Evolutionary conservation across 2,329 filamentous ascomycete species (phyloP), one percentile per base, ranked within the genome.

Genomic region (Ascochyta koolunga): DNA sequence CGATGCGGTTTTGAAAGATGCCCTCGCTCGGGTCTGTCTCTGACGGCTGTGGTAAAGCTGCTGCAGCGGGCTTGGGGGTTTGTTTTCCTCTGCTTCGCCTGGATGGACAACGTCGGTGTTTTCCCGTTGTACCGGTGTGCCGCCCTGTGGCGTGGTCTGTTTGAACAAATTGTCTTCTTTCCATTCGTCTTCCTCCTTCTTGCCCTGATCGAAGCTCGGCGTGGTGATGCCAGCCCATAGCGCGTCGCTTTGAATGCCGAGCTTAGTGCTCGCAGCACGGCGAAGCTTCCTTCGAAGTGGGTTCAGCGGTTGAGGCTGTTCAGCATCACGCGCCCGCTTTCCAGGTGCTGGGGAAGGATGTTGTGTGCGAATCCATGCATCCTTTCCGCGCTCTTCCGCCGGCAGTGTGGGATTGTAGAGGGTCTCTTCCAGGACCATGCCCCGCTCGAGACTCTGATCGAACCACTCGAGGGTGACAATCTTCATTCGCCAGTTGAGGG

Each of bases 171-270:
- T 59, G 19, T 61, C 63, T 10, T 76, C 71, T 9, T 64, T 71
- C 72, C 73, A 76, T 19, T 73, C 71, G 43, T 75, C 70, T 25
- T 61, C 61, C 9, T 66, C 61, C 13, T 65, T 55, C 29, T 54
- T 59, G 36, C 58, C 64, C 38, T 47, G 62, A 16, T 70, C 64
- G 40, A 68, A 62, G 48, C 67, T 65, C 7, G 59, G 68, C 37
- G 67, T 86, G 21, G 95, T 83, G 54, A 99, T 96, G 65, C 96
- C 91, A 5, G 89, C 89, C 93, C 93, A 98, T n/a, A 98, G 82
- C 24, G 86, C 87, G 65, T 93, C 87, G 62, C 87, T 89, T 67
- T 97, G 92, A 43, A 83, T 89, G 53, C 83, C 87, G 27, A 98
- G 79, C 71, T 91, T 93, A 69, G 89, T 87, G 73, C 93, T 97